Base-by-base conservation (phyloP, 1,284 basidiomycete species). In the Schizophyllum amplum region DNA sequence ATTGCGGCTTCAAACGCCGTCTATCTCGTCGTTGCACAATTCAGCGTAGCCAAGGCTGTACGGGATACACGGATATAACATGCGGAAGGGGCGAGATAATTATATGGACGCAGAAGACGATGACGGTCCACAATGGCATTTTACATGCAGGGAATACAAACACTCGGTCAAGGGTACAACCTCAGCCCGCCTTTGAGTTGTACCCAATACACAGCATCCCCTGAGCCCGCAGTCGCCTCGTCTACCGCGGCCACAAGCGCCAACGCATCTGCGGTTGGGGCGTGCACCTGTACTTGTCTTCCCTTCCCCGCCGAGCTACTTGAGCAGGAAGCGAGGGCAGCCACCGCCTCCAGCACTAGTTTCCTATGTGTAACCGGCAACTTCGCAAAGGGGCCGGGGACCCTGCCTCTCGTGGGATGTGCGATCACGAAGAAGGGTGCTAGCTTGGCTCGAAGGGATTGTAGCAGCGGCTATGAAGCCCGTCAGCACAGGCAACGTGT, bases 341-440 rank as follows among this genome's bases (percentile, higher is more conserved):
- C 47, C 5, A 23, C 47, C 5, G 47, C 22, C n/a, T n/a, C 47
- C 6, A 49, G 47, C 47, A 49, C 47, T n/a, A 49, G 47, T 6
- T 23, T 5, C 47, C 47, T n/a, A n/a, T 49, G 67, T 22, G 60
- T 47, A 11, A 55, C n/a, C 24, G 80, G 77, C 26, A 94, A 70
- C 66, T 82, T 89, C 52, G 73, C 69, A 71, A 83, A 95, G 11
- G 93, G 92, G 0, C 93, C 93, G 20, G 74, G 71, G 23, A 93
- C 67, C 54, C 74, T 74, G 5, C 92, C 92, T 51, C 81, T 82
- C 27, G 74, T 72, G 4, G 89, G 76, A 66, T 94, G 92, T 11
- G 70, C 72, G 54, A 94, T 77, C 62, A 76, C 75, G 71, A 94
- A 96, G 72, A 84, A 95, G 7, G 92, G 90, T 13, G 77, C 72